These are phyloP conservation scores for Fabrea salina DNA, from an alignment of 169 alveolate species.

Conservation along the genomic window DNA sequence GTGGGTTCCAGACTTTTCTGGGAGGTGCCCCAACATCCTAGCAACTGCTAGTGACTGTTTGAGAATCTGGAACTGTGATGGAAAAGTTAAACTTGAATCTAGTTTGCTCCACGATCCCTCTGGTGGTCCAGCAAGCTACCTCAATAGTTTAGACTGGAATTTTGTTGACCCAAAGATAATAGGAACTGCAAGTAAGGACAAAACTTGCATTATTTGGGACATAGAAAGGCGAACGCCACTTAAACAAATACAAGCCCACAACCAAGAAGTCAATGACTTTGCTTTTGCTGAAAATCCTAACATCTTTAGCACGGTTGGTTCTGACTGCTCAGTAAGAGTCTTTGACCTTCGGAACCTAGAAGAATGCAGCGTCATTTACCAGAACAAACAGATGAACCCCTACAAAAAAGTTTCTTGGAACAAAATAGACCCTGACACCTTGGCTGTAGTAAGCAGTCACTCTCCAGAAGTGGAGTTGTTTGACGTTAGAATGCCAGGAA, in stretches of 20 bases:
- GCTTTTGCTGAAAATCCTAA: constrained; percentile 71
- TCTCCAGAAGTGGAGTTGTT: constrained; percentile 59
- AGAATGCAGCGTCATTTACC: constrained; percentile 77
- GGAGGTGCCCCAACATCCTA: constrained; percentile 45
- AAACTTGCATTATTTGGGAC: constrained; percentile 91
- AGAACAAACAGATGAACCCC: constrained; percentile 63
- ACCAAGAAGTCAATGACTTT: constrained; percentile 88
- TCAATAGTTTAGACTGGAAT: constrained; percentile 87
- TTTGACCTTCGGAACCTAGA: constrained; percentile 77
- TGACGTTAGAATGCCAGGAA: constrained; percentile 71
- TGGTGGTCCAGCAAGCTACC: constrained; percentile 71
- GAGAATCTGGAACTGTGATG: constrained; percentile 52
- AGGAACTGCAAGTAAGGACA: constrained; percentile 83
- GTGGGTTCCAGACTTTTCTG: constrained; percentile 76
- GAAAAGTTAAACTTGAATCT: not conserved
- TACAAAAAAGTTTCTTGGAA: constrained; percentile 76
- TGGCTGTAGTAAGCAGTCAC: constrained; percentile 78
- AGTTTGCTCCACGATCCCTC: constrained; percentile 34
- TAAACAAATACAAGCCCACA: constrained; percentile 89
- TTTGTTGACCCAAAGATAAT: constrained; percentile 53
- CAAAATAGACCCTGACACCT: constrained; percentile 56
- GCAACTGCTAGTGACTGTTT: constrained; percentile 78
- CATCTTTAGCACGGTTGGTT: constrained; percentile 82
- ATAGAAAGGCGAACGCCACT: constrained; percentile 73
- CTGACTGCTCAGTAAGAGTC: constrained; percentile 79